phyloP scores from a whole-genome alignment of 345 rosid genomes.

The Abelmoschus esculentus region DNA sequence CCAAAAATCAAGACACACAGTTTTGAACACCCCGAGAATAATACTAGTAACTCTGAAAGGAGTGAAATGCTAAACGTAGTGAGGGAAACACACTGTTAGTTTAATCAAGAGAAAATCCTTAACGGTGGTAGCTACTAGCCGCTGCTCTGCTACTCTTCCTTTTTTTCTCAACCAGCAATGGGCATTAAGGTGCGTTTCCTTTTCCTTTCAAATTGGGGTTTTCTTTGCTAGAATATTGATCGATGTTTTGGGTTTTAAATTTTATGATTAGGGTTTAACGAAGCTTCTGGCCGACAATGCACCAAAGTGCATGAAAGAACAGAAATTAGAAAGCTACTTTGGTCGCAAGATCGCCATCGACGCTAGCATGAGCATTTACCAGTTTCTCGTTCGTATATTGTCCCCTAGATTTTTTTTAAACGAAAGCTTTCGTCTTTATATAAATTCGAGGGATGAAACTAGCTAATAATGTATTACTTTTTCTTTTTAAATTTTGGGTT shows the following conservation, averaged over 20 bases:
- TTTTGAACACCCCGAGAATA: too few species aligned
- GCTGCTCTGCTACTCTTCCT: neutral
- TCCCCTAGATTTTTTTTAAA: neutral
- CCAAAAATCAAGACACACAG: too few species aligned
- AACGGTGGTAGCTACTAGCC: neutral
- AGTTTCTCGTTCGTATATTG: slow-evolving; percentile 59
- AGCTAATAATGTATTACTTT: neutral
- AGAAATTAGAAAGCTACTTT: slow-evolving; percentile 82
- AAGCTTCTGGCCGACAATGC: slow-evolving; percentile 95
- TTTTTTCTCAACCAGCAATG: neutral
- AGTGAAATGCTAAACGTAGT: neutral
- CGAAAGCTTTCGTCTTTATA: neutral
- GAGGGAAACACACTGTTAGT: neutral
- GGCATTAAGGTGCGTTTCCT: slow-evolving; percentile 5
- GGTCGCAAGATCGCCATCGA: slow-evolving; percentile 93
- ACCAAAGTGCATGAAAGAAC: slow-evolving; percentile 82
- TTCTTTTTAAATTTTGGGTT: neutral
- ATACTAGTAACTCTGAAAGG: neutral
- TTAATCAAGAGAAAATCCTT: neutral
- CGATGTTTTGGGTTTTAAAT: neutral
- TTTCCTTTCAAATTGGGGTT: neutral
- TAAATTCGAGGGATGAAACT: neutral
- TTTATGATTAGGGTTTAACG: slow-evolving; percentile 68
- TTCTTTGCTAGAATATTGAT: neutral
- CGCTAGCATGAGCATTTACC: slow-evolving; percentile 99